Base-by-base conservation (phyloP, 2,329 filamentous ascomycete genomes). In the Emmonsiellopsis sp. region DNA sequence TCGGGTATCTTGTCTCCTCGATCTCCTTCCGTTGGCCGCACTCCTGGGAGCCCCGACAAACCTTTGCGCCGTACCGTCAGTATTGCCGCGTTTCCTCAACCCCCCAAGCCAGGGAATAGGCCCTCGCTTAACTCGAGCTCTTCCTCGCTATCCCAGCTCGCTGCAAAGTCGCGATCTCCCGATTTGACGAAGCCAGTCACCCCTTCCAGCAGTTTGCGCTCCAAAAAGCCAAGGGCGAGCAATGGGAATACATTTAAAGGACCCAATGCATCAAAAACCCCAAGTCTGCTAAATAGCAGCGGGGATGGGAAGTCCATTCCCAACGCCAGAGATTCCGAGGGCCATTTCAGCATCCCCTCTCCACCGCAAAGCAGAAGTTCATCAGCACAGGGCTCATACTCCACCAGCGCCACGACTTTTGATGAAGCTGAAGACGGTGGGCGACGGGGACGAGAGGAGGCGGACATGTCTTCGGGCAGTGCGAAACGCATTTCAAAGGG, bases 81-180 rank as follows among this genome's bases (percentile, higher is more conserved):
- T 76, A 95, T 96, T 65, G 92, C 91, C 66, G 85, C 89, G 1
- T 96, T 97, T 65, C 92, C 92, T 32, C 87, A 95, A 59, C 92
- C 92, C 11, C 92, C 92, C 11, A 84, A 84, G 60, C 81, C 83
- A 15, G 50, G 37, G 47, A 78, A 79, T 52, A 62, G 89, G 78
- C 52, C 80, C 66, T 70, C 78, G 63, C 62, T 72, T 66, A 51
- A 68, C 57, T 63, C 76, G 55, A 65, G 62, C 2, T 61, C 66
- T 31, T 65, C 67, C 38, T 59, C 57, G 1, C 49, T 58, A 10
- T 53, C 54, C 37, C 34, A 49, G 30, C 31, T 42, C 32, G n/a
- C 54, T 2, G 57, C 53, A 35, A 65, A 62, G 50, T 52, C 63
- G 5, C 54, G 54, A 11, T 53, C 58, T 13, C 61, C 64, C 81